These are phyloP conservation scores for Fusarium sp. DNA, from an alignment of 2,329 filamentous ascomycete species.

Conservation along the genomic window DNA sequence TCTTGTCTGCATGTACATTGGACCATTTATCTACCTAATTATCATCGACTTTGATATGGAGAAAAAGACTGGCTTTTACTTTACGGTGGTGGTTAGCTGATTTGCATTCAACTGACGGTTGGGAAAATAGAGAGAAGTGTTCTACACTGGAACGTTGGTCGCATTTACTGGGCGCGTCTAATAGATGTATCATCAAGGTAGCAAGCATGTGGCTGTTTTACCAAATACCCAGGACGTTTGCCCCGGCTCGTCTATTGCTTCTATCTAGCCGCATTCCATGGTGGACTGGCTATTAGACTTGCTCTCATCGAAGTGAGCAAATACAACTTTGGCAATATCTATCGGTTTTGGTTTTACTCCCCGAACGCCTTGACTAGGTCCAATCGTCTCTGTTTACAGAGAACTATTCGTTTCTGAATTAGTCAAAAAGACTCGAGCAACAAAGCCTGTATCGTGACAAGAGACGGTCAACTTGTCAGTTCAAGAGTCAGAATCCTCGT, in stretches of 20 bases:
- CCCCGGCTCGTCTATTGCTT: constrained; percentile 7
- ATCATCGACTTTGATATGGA: constrained; percentile 22
- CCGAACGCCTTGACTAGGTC: constrained; percentile 1
- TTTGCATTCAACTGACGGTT: constrained; percentile 19
- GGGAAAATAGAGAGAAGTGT: constrained; percentile 34
- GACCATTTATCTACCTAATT: constrained; percentile 12
- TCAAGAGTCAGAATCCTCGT: constrained; percentile 8
- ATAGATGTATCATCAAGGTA: constrained; percentile 29
- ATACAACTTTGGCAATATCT: constrained; percentile 17
- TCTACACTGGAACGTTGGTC: constrained; percentile 7
- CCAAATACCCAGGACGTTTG: constrained; percentile 22
- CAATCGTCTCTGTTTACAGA: constrained; percentile 1
- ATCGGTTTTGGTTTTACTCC: constrained; percentile 10
- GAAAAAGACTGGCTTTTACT: constrained; percentile 12
- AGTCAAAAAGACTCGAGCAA: constrained; percentile 3
- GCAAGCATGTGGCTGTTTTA: constrained; percentile 16
- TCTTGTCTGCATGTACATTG: constrained; percentile 25
- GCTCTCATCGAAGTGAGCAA: constrained; percentile 20
- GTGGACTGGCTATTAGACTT: constrained; percentile 5
- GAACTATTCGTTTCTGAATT: not conserved
- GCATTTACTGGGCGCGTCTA: constrained; percentile 23
- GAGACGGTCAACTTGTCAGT: not conserved
- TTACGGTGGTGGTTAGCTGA: constrained; percentile 20
- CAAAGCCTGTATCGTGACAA: constrained; percentile 1
- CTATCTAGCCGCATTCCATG: constrained; percentile 5